Conservation (phyloP, 768 basidiomycete genomes). For the Cyathus striatus region DNA sequence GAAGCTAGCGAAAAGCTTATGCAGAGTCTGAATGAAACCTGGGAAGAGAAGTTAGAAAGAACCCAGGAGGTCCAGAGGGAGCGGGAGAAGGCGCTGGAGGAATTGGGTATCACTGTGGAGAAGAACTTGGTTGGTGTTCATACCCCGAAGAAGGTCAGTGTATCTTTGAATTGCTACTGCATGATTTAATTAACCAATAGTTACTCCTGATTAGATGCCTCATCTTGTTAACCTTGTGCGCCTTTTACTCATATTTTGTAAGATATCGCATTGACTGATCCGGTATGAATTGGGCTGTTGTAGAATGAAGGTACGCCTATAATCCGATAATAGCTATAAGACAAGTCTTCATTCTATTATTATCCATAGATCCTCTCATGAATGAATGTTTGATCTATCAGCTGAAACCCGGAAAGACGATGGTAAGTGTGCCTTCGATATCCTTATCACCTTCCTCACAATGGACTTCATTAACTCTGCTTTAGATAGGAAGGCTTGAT, state of each 20-base stretch:
- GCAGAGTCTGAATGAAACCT: conserved; percentile 90
- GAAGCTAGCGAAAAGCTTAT: conserved; percentile 93
- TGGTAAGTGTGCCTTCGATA: too few relatives aligned
- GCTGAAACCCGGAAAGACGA: conserved; percentile 78
- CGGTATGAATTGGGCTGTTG: too few relatives aligned
- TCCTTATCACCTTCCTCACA: too few relatives aligned
- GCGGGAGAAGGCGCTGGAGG: conserved; percentile 95
- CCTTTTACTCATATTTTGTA: too few relatives aligned
- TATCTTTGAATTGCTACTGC: conserved; percentile 3
- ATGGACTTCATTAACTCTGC: too few relatives aligned
- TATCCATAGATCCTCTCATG: conserved; percentile 82
- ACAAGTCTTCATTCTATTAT: not conserved
- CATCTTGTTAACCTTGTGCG: conserved; percentile 90
- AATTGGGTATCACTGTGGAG: conserved; percentile 95
- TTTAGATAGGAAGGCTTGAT: conserved; percentile 82
- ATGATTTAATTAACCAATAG: conserved; percentile 8
- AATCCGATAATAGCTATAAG: not conserved
- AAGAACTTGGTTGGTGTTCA: conserved; percentile 96
- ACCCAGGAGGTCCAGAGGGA: conserved; percentile 96
- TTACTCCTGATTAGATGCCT: conserved; percentile 61
- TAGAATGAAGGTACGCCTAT: conserved; percentile 65
- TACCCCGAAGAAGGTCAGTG: conserved; percentile 90
- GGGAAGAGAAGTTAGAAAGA: conserved; percentile 90
- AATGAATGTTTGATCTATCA: conserved; percentile 94
- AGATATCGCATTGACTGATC: too few relatives aligned